Base-by-base conservation (phyloP, 306 rosid genomes). In the Cyclanthera cordifolia region DNA sequence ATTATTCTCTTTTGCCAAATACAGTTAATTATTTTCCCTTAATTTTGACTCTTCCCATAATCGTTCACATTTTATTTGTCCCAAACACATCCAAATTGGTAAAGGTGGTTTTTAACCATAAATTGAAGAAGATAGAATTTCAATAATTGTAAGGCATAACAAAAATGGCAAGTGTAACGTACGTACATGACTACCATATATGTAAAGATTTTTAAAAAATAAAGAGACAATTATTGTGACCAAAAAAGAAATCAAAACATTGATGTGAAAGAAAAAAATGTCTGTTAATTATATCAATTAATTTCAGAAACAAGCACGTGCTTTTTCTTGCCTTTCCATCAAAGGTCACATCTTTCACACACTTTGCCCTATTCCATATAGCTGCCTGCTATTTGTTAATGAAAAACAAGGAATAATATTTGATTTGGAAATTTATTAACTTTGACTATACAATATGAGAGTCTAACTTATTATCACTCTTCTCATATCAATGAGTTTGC, bases 91-190 rank as follows among this genome's bases (percentile, higher is more conserved):
- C n/a, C n/a, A n/a, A n/a, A n/a, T n/a, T n/a, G n/a, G n/a, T n/a
- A n/a, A n/a, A n/a, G n/a, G n/a, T n/a, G n/a, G n/a, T n/a, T n/a
- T 28, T 28, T 28, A 28, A 28, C 32, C 32, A 1, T 34, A 5
- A 34, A 37, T 37, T 8, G 11, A 20, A 27, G 21, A 56, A 56
- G 34, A 0, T 15, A 56, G 61, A 55, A 56, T 14, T 56, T 61
- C 50, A 61, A 61, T 61, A 61, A 39, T 61, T 39, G 50, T 61
- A 37, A 39, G 43, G 39, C 49, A 61, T 19, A 39, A 61, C 69
- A 61, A 61, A 61, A 61, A 61, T 41, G 50, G 69, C 10, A 39
- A 61, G 30, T 3, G 8, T 59, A 34, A n/a, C n/a, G n/a, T n/a
- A n/a, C 1, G 67, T 59, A 59, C 3, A 9, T 58, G 47, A 20